Evolutionary conservation across 495 filamentous ascomycete genomes (phyloP), one percentile per base, ranked within the genome.

Genomic region (Physcia stellaris): DNA sequence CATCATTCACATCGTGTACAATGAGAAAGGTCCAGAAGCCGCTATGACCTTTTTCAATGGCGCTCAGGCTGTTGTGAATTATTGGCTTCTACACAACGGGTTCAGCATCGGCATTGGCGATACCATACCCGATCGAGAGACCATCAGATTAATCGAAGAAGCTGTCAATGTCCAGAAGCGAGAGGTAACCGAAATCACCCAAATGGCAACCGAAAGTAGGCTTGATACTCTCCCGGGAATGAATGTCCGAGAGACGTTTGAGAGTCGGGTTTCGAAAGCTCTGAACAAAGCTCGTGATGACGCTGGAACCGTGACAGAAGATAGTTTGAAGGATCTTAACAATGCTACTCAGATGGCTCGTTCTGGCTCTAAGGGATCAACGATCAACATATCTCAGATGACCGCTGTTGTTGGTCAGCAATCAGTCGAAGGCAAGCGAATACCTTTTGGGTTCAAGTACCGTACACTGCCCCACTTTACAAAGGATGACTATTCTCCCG

Each of bases 371-470:
- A 99, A 99, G 66, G 90, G 90, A 47, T 94, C 90, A 4, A 83
- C 83, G 3, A 96, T 96, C 63, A 99, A 99, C 56, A 96, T 99
- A 48, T 94, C 92, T 13, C 90, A 99, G 59, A 99, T 99, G 90
- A 88, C 86, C 34, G 87, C 92, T 10, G 68, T 94, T 35, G 90
- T 99, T 16, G 90, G 90, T 36, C 90, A 99, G 48, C 90, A 99
- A 55, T 90, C 86, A 23, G 86, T 99, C 12, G 90, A 99, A 57
- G 90, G 90, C 48, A 94, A 94, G 63, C 88, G 90, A 65, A 94
- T 99, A 67, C 90, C 92, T 0, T 99, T 99, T 54, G 90, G 90
- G 21, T 99, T 99, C 75, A 95, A 95, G 55, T 96, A 96, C 54
- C 83, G 90, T 22, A 94, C 90, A 0, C 63, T 99, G 33, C 90